phyloP scores from a whole-genome alignment of 306 rosid genomes.

The Sechiopsis laciniata region DNA sequence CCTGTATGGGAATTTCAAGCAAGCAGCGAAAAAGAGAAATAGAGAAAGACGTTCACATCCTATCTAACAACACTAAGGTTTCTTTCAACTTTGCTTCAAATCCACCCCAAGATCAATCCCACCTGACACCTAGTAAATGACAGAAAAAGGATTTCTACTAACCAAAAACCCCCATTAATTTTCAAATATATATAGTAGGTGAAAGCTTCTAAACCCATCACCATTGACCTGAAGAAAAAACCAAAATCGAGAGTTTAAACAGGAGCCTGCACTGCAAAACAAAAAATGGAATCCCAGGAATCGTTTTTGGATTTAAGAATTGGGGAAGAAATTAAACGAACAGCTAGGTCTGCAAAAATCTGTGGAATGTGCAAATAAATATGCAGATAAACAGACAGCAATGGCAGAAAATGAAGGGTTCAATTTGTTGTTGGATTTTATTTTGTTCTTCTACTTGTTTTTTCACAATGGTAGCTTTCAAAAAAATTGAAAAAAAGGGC shows the following conservation, averaged over 20 bases:
- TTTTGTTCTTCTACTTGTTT: conserved; percentile 22
- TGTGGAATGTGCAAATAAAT: conserved; percentile 37
- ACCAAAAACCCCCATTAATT: conserved; percentile 6
- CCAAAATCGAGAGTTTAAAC: conserved; percentile 24
- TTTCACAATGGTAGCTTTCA: conserved; percentile 26
- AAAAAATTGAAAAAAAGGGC: conserved; percentile 15
- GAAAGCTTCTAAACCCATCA: conserved; percentile 11
- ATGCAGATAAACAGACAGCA: conserved; percentile 26
- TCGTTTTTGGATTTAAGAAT: conserved; percentile 26
- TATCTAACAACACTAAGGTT: conserved; percentile 24
- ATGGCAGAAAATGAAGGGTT: conserved; percentile 28
- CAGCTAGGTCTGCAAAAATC: conserved; percentile 30
- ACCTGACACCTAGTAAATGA: conserved; percentile 21
- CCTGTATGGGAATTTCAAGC: conserved; percentile 1
- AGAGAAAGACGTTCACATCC: conserved; percentile 26
- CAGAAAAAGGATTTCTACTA: conserved; percentile 17
- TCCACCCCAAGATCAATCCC: conserved; percentile 27
- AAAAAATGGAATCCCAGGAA: conserved; percentile 20
- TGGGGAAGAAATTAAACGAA: conserved; percentile 20
- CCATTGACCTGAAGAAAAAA: conserved; percentile 42
- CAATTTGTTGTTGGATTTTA: conserved; percentile 12
- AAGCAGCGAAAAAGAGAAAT: conserved; percentile 16
- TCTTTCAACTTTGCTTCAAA: conserved; percentile 42
- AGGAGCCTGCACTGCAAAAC: conserved; percentile 24
- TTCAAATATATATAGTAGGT: conserved; percentile 1